phyloP scores from a whole-genome alignment of 1,139 yeast species.

The Hansenula lynferdii region DNA sequence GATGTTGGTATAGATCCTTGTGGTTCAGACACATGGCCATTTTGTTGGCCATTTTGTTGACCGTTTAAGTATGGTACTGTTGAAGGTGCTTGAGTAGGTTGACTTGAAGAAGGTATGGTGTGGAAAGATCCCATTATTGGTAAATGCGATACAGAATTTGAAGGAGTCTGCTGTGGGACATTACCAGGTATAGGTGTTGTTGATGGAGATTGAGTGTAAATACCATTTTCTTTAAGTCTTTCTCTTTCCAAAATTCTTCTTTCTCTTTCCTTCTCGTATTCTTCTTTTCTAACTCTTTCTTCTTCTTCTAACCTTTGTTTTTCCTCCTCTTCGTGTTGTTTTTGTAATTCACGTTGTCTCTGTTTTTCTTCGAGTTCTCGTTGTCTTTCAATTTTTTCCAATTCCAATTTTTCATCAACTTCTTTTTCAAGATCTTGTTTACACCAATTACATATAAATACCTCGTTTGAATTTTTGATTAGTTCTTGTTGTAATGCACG shows the following conservation, averaged over 20 bases:
- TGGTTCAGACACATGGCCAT: too few relatives aligned
- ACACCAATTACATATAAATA: slow-evolving; percentile 23
- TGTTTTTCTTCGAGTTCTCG: slow-evolving; percentile 16
- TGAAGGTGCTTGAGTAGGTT: background rate
- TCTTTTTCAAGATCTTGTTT: slow-evolving; percentile 21
- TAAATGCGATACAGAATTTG: background rate
- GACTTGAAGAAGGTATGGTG: background rate
- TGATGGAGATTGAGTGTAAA: background rate
- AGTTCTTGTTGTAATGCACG: slow-evolving; percentile 21
- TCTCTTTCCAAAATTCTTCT: slow-evolving; percentile 17
- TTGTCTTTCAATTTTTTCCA: slow-evolving; percentile 14
- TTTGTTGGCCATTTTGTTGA: background rate
- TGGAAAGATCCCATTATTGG: slow-evolving; percentile 2
- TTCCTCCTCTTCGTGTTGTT: slow-evolving; percentile 14
- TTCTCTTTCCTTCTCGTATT: slow-evolving; percentile 18
- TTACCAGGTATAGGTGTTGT: background rate
- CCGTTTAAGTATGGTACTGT: background rate
- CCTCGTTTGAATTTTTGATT: slow-evolving; percentile 20
- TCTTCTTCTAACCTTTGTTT: slow-evolving; percentile 13
- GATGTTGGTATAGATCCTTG: background rate
- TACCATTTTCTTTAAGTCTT: slow-evolving; percentile 4
- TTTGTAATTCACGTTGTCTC: slow-evolving; percentile 17
- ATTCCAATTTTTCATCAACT: slow-evolving; percentile 15
- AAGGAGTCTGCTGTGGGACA: background rate
- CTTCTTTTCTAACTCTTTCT: slow-evolving; percentile 17